Conservation (phyloP, 139 green algal genomes). For the Chlorella sp. region DNA sequence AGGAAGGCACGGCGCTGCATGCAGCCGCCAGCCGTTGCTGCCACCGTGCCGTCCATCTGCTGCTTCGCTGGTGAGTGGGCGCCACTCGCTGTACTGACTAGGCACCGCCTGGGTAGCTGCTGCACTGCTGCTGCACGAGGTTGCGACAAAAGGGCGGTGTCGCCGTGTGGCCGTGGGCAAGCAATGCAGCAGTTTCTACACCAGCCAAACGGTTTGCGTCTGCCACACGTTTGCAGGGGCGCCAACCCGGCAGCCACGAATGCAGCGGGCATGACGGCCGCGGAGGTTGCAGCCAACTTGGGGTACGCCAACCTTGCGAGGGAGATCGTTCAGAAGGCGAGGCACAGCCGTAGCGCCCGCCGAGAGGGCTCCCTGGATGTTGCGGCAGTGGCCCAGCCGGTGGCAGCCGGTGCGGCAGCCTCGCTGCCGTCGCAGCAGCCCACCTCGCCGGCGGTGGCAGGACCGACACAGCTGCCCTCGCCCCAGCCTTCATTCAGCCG, state of each 20-base stretch:
- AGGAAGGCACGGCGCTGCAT: not conserved
- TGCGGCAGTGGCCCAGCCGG: not conserved
- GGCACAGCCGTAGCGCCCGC: not conserved
- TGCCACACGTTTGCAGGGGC: not conserved
- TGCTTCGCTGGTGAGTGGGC: not conserved
- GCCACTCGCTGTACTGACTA: not conserved
- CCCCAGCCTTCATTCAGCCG: no score
- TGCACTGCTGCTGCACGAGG: no score
- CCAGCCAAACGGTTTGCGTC: no score
- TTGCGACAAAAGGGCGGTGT: no score
- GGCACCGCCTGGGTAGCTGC: not conserved
- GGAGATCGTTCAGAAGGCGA: not conserved
- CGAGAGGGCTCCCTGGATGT: not conserved
- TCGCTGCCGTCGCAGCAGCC: not conserved
- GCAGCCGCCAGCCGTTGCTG: not conserved
- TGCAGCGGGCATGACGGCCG: not conserved
- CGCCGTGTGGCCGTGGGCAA: no score
- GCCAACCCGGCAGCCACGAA: not conserved
- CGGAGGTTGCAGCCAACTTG: not conserved
- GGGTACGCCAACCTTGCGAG: not conserved
- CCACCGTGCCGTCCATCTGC: not conserved
- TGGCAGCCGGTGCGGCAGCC: not conserved
- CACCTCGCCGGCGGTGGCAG: not conserved
- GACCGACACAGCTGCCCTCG: not conserved
- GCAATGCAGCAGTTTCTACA: no score